A percentile compares a stretch with the other conserved stretches of the same genome.
Conservation (phyloP, 768 basidiomycete species). For the Rhodotorula kratochvilovae region DNA sequence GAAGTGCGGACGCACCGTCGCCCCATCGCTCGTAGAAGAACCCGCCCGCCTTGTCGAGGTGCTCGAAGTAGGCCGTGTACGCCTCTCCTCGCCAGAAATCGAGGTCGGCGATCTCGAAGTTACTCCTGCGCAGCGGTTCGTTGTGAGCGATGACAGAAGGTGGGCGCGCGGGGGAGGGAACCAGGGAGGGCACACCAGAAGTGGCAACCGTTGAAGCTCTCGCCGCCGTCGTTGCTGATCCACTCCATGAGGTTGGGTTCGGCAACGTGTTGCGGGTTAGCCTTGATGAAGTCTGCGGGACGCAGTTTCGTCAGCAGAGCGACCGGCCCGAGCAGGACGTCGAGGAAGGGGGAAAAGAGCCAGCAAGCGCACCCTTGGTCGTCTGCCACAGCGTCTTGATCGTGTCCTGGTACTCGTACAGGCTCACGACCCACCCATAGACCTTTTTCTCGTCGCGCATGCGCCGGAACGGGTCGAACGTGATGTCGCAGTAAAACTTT, state of each 20-base stretch:
- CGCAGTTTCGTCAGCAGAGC: background rate
- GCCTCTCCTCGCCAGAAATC: slow-evolving; percentile 79
- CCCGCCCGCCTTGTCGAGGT: slow-evolving; percentile 71
- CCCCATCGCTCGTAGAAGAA: slow-evolving; percentile 76
- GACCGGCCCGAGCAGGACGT: no score
- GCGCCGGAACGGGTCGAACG: slow-evolving; percentile 68
- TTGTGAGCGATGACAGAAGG: background rate
- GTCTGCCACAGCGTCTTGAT: slow-evolving; percentile 74
- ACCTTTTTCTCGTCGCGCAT: slow-evolving; percentile 77
- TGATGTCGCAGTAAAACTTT: slow-evolving; percentile 49
- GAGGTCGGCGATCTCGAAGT: slow-evolving; percentile 83
- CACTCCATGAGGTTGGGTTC: slow-evolving; percentile 67
- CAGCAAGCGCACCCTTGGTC: slow-evolving; percentile 58
- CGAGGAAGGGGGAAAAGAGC: slow-evolving; percentile 37
- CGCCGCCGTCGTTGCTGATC: slow-evolving; percentile 68
- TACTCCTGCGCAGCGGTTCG: slow-evolving; percentile 72
- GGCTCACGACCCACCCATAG: slow-evolving; percentile 62
- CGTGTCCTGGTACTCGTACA: slow-evolving; percentile 72
- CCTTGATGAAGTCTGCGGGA: slow-evolving; percentile 65
- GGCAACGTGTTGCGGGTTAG: slow-evolving; percentile 61
- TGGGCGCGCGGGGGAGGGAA: background rate
- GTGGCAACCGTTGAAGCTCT: slow-evolving; percentile 46
- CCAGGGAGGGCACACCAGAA: slow-evolving; percentile 28
- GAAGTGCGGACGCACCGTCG: slow-evolving; percentile 51
- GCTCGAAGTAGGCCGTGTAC: slow-evolving; percentile 77